Evolutionary conservation across 768 basidiomycete species (phyloP).

Genomic region (Podaxis carcinomalis): DNA sequence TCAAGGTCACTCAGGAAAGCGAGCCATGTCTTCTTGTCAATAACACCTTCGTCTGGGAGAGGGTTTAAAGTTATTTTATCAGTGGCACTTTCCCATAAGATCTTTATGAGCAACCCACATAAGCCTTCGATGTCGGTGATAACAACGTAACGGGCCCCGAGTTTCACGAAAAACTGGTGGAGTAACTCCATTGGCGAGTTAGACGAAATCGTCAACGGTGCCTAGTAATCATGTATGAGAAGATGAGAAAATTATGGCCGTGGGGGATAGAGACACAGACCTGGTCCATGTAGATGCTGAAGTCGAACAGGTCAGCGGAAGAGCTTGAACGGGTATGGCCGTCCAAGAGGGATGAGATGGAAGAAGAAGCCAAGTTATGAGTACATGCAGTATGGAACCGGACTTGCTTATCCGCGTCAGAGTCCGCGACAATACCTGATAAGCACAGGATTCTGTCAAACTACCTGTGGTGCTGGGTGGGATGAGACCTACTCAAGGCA

Average conservation of each 20-base stretch:
- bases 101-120: constrained; percentile 44
- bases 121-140: constrained; percentile 78
- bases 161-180: constrained; percentile 91
- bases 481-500: constrained; percentile 62
- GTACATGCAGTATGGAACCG: constrained; percentile 52
- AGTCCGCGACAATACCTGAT: constrained; percentile 68
- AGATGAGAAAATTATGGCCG: constrained; percentile 1
- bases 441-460: neutral
- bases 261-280: constrained; percentile 30
- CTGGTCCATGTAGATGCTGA: constrained; percentile 88
- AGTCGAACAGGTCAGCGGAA: constrained; percentile 63
- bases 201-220: constrained; percentile 79
- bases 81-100: neutral
- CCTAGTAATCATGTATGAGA: constrained; percentile 35
- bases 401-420: constrained; percentile 57
- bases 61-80: neutral
- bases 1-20: constrained; percentile 78
- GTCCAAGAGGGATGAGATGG: constrained; percentile 57
- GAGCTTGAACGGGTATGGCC: constrained; percentile 21
- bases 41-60: constrained; percentile 73
- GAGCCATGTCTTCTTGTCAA: constrained; percentile 95
- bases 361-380: constrained; percentile 46
- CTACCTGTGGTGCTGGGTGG: neutral
- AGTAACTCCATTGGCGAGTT: constrained; percentile 89
- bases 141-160: constrained; percentile 88